These are phyloP conservation scores for Phytophthora idaei DNA, from an alignment of 352 stramenopile species.

Conservation along the genomic window DNA sequence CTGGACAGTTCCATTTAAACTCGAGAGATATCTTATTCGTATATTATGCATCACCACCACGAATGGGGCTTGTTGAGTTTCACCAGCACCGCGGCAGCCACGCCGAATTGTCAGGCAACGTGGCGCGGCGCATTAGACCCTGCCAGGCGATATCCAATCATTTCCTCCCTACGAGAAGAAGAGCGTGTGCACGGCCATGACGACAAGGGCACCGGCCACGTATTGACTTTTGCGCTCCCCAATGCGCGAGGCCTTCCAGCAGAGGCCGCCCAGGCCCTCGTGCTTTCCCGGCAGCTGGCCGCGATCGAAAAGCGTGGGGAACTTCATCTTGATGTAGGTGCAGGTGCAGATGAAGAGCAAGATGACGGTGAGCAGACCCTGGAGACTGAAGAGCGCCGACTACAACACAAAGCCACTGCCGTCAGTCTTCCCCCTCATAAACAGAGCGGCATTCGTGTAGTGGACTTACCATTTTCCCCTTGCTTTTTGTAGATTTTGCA, in stretches of 20 bases:
- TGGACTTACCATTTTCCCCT: slow-evolving; percentile 26
- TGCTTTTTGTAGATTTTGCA: neutral
- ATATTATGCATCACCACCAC: too few species aligned
- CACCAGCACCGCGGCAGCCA: neutral
- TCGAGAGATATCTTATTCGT: too few species aligned
- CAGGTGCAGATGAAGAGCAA: slow-evolving; percentile 98
- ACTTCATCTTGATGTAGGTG: slow-evolving; percentile 96
- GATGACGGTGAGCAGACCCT: slow-evolving; percentile 95
- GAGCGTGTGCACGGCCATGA: slow-evolving; percentile 93
- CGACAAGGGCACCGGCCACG: slow-evolving; percentile 76
- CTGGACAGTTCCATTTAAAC: too few species aligned
- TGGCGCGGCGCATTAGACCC: neutral
- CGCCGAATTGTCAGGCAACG: neutral
- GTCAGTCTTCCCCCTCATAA: slow-evolving; percentile 15
- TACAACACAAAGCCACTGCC: slow-evolving; percentile 32
- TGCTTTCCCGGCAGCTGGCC: slow-evolving; percentile 82
- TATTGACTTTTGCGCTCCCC: slow-evolving; percentile 93
- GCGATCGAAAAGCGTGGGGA: slow-evolving; percentile 95
- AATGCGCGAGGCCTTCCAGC: slow-evolving; percentile 93
- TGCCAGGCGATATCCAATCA: neutral
- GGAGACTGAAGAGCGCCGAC: slow-evolving; percentile 98
- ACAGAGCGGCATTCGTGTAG: neutral
- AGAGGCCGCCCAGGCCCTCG: slow-evolving; percentile 88
- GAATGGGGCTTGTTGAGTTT: too few species aligned
- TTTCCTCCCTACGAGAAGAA: slow-evolving; percentile 71